Percentiles rank a stretch among this genome's conserved stretches.
These are phyloP conservation scores for Sparassis latifolia DNA, from an alignment of 1,284 basidiomycete genomes.

Conservation along the genomic window DNA sequence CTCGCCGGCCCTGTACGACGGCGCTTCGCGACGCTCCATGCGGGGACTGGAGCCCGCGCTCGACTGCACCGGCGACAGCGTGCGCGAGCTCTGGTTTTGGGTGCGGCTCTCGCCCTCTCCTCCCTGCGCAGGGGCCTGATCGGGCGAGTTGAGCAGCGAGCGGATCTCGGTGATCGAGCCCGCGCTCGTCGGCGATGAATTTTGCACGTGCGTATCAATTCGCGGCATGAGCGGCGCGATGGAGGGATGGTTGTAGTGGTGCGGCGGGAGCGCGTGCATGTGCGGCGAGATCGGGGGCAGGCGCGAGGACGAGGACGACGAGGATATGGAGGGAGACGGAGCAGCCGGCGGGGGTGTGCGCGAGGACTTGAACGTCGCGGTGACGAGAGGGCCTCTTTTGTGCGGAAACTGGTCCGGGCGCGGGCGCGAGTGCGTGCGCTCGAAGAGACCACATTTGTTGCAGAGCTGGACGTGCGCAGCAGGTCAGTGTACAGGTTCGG, in stretches of 20 bases:
- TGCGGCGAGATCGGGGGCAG: slow-evolving; percentile 19
- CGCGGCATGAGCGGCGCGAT: slow-evolving; percentile 36
- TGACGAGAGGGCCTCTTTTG: slow-evolving; percentile 62
- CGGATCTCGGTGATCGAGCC: slow-evolving; percentile 21
- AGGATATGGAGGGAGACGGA: slow-evolving; percentile 22
- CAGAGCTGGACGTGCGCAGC: slow-evolving; percentile 47
- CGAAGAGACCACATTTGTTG: slow-evolving; percentile 81
- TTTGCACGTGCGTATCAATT: slow-evolving; percentile 7
- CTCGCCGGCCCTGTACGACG: slow-evolving; percentile 15
- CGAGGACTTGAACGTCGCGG: slow-evolving; percentile 25
- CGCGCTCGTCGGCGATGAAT: slow-evolving; percentile 1
- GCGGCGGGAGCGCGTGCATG: slow-evolving; percentile 31
- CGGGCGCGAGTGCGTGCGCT: slow-evolving; percentile 74
- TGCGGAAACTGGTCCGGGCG: slow-evolving; percentile 77
- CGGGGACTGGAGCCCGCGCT: slow-evolving; percentile 13
- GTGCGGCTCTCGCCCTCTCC: slow-evolving; percentile 5
- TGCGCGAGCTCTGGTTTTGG: slow-evolving; percentile 8
- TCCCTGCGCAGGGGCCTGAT: slow-evolving; percentile 8
- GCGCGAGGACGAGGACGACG: slow-evolving; percentile 25
- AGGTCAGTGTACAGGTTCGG: background rate
- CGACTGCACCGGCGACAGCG: slow-evolving; percentile 10
- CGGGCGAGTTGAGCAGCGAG: slow-evolving; percentile 21
- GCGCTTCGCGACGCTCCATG: slow-evolving; percentile 16
- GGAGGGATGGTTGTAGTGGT: slow-evolving; percentile 43
- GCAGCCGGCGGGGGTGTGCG: slow-evolving; percentile 28